Evolutionary conservation across 139 green algal species (phyloP).

Genomic region (Chlamydomonas sphaeroides): DNA sequence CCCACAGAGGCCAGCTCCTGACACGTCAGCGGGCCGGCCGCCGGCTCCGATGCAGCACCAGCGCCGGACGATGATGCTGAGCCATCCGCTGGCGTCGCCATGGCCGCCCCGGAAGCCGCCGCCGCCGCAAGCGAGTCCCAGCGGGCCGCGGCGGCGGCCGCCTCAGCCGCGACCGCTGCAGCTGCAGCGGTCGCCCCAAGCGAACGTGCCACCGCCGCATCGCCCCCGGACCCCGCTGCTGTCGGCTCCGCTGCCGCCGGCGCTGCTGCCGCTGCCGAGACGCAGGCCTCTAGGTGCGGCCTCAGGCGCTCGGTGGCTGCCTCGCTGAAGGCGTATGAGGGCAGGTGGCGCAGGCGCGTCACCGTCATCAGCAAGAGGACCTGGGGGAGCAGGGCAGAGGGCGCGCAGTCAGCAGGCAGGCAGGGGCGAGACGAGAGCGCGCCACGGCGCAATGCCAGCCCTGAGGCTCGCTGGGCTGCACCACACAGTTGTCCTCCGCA

Average conservation of each 20-base stretch:
- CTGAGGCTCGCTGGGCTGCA: too few species aligned
- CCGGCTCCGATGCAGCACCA: too few species aligned
- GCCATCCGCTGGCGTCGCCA: background rate
- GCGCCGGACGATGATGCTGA: background rate
- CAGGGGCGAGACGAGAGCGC: too few species aligned
- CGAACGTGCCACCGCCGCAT: too few species aligned
- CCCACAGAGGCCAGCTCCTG: slow-evolving; percentile 39
- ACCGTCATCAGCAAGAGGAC: slow-evolving; percentile 41
- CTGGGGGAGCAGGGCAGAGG: too few species aligned
- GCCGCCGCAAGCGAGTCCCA: background rate
- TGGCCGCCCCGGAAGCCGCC: background rate
- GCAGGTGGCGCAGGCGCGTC: slow-evolving; percentile 13
- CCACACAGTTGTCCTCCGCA: too few species aligned
- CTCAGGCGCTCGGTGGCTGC: slow-evolving; percentile 22
- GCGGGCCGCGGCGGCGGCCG: too few species aligned
- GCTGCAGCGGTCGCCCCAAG: too few species aligned
- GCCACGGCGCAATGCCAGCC: too few species aligned
- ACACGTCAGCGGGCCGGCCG: slow-evolving; percentile 39
- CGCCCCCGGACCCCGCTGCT: too few species aligned
- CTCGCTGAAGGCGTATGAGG: slow-evolving; percentile 37
- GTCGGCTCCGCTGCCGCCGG: background rate
- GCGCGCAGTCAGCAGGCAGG: too few species aligned
- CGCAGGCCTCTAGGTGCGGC: slow-evolving; percentile 14
- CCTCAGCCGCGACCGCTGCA: background rate
- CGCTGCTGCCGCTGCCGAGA: too few species aligned